Base-by-base conservation (phyloP, 192 early-diverging fungal genomes). In the Tieghemiomyces parasiticus region DNA sequence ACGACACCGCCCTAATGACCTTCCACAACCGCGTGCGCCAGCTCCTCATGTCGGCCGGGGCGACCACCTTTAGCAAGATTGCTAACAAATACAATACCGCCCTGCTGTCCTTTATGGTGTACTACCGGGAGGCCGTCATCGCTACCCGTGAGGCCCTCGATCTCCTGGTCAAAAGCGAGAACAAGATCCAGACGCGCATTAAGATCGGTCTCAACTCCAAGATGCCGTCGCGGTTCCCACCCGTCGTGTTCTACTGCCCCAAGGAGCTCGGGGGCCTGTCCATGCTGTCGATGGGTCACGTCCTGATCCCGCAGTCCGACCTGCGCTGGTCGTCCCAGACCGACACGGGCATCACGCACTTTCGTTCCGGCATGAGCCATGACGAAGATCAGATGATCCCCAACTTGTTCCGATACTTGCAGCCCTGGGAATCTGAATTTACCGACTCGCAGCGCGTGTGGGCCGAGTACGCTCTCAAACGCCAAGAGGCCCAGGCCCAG, bases 181-280 rank as follows among this genome's bases (percentile, higher is more conserved):
- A 94, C 72, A 97, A 97, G 77, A 93, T 99, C 58, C 95, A 99
- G 74, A 89, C 93, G 30, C 87, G 95, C 75, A 85, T 99, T 72
- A 99, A 95, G 82, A 95, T 96, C 74, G 95, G 95, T 59, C 80
- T 99, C 62, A 99, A 99, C 74, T 93, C 91, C 32, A 99, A 99
- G 75, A 96, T 97, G 90, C 93, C 93, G 61, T 86, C 84, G 33
- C 79, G 95, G 67, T 97, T 96, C 81, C 95, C 95, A 44, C 91
- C 93, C 13, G 90, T 92, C 0, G 89, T 95, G 10, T 90, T 88
- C 65, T 90, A 84, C 56, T 70, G 80, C 42, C 92, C 92, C 12
- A 92, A 91, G 74, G 93, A 93, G 74, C 73, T 98, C 46, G 93
- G 95, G 67, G 95, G 95, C 42, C 77, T 99, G 29, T 92, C 92